Conservation (phyloP, 768 basidiomycete species). For the Chiua virens region DNA sequence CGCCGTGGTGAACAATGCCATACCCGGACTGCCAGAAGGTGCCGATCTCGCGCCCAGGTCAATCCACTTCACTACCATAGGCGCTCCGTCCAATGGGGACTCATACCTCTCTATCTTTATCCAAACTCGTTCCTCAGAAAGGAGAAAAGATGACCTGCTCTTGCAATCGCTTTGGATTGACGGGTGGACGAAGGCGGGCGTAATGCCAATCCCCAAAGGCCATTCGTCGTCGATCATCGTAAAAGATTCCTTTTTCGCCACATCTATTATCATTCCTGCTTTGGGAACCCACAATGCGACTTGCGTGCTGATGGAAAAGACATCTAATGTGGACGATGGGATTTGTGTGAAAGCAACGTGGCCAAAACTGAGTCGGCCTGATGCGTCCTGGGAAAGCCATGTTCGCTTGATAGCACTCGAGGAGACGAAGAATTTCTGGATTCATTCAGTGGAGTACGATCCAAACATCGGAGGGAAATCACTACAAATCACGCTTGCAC, state of each 20-base stretch:
- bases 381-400: background rate
- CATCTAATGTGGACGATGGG: background rate
- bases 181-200: background rate
- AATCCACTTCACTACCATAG: background rate
- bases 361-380: background rate
- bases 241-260: background rate
- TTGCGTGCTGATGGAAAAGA: background rate
- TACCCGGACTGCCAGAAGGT: background rate
- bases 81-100: background rate
- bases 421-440: background rate
- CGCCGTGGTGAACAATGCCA: conserved; percentile 1
- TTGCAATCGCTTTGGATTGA: background rate
- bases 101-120: background rate
- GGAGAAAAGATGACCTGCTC: background rate
- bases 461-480: background rate
- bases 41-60: background rate
- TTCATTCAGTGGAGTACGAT: background rate
- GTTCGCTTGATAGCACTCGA: background rate
- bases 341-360: background rate
- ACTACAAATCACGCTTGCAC: background rate
- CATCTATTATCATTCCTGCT: background rate
- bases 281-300: background rate
- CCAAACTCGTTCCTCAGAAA: background rate
- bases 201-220: background rate
- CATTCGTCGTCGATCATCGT: background rate